These are phyloP conservation scores for Lasiodiplodia citricola DNA, from an alignment of 2,329 filamentous ascomycete species.

Conservation along the genomic window DNA sequence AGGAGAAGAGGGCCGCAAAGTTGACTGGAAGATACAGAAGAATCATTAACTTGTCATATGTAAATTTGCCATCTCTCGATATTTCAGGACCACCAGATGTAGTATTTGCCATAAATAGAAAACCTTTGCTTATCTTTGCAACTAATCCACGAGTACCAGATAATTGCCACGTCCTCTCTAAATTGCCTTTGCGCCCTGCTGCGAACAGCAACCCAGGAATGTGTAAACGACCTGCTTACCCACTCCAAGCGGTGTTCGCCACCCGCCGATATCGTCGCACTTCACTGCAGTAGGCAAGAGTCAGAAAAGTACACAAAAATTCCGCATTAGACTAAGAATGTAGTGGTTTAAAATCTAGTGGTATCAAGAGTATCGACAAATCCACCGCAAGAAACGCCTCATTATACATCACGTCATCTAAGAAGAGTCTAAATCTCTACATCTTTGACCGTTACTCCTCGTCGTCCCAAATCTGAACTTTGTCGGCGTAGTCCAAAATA, in stretches of 20 bases:
- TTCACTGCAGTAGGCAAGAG: no score
- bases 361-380: constrained; percentile 7
- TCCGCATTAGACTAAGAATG: not conserved
- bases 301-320: not conserved
- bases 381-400: constrained; percentile 9
- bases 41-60: not conserved
- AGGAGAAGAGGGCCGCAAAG: constrained; percentile 7
- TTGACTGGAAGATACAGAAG: constrained; percentile 3
- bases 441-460: constrained; percentile 23
- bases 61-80: no score
- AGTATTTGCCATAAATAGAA: no score
- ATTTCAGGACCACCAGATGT: no score
- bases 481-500: constrained; percentile 81
- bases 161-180: no score
- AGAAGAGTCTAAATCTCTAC: not conserved
- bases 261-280: no score
- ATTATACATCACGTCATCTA: constrained; percentile 18
- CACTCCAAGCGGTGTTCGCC: no score
- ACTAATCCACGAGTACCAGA: no score
- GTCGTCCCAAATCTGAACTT: constrained; percentile 77
- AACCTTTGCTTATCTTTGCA: no score
- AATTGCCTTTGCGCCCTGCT: no score
- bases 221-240: no score
- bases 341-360: constrained; percentile 8
- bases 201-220: no score